Evolutionary conservation across 441 rosid species (phyloP), one percentile per base, ranked within the genome.

Genomic region (Adansonia grandidieri): DNA sequence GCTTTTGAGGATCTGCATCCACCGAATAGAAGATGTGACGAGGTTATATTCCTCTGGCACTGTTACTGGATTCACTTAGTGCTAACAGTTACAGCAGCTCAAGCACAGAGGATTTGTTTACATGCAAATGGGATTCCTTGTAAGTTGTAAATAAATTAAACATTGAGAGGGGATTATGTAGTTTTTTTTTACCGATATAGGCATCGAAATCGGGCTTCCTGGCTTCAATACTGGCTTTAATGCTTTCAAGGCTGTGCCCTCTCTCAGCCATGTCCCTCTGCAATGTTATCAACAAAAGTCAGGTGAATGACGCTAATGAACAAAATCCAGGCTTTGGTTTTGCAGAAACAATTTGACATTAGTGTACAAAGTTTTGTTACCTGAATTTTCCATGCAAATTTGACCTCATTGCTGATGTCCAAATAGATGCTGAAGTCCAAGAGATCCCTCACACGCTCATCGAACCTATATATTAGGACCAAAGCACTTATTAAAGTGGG

Each of bases 221-320:
- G 2, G 99, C 97, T 86, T 94, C 97, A 17, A 96, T 96, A 84
- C 99, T 96, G 0, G 98, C 97, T 81, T 90, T 94, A 84, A 96
- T 94, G 87, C 98, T 94, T 84, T 96, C 99, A 48, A 96, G 91
- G 73, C 98, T 96, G 89, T 96, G 99, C 28, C 99, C 98, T 87
- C 99, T 84, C 86, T 96, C 99, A 20, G 96, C 97, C 99, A 91
- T 94, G 84, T 96, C 99, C 74, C 99, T 92, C 99, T 95, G 84
- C 85, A 84, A 40, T 15, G 54, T 60, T 64, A 66, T 64, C 74
- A 54, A 71, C n/a, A 13, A n/a, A 37, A 48, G 14, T 66, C 14
- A 79, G 68, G 19, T 66, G 42, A 37, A 37, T 0, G 20, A 28
- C 17, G 37, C 54, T 28, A 62, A 56, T 48, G 14, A 47, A 17